Conservation (phyloP, 768 basidiomycete species). For the Pisolithus sp. region DNA sequence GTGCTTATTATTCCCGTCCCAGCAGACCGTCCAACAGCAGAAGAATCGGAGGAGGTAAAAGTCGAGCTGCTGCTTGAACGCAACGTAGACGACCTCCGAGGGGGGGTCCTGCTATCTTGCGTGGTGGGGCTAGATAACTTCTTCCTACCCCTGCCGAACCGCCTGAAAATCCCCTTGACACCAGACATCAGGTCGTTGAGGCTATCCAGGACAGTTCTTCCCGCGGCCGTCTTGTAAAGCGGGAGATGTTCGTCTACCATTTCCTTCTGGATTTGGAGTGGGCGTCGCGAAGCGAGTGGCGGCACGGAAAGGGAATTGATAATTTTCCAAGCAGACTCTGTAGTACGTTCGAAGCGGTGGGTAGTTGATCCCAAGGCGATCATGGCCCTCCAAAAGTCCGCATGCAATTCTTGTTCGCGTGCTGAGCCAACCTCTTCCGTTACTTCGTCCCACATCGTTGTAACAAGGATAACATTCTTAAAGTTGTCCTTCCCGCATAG, state of each 20-base stretch:
- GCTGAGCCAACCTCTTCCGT: constrained; percentile 9
- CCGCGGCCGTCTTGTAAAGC: background rate
- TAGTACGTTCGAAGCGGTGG: constrained; percentile 16
- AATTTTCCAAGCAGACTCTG: constrained; percentile 25
- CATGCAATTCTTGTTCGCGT: constrained; percentile 25
- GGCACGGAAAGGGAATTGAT: constrained; percentile 9
- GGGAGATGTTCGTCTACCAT: background rate
- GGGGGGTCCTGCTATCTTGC: background rate
- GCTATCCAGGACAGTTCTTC: background rate
- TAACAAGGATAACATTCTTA: constrained; percentile 26
- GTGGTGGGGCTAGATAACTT: background rate
- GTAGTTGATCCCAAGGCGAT: constrained; percentile 21
- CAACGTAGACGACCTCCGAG: background rate
- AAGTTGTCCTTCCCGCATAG: constrained; percentile 21
- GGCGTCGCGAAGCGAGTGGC: background rate
- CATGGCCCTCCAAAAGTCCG: constrained; percentile 25
- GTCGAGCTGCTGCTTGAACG: background rate
- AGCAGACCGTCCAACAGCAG: background rate
- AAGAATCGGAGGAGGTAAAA: background rate
- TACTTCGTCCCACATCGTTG: constrained; percentile 31
- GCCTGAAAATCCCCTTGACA: background rate
- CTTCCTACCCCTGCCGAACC: background rate
- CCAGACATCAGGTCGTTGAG: background rate
- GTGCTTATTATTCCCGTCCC: background rate
- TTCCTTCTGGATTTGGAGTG: background rate